Percentiles rank a stretch among this genome's conserved stretches.
Conservation (phyloP, 371 early-diverging fungal species). For the Spraguea lophii region DNA sequence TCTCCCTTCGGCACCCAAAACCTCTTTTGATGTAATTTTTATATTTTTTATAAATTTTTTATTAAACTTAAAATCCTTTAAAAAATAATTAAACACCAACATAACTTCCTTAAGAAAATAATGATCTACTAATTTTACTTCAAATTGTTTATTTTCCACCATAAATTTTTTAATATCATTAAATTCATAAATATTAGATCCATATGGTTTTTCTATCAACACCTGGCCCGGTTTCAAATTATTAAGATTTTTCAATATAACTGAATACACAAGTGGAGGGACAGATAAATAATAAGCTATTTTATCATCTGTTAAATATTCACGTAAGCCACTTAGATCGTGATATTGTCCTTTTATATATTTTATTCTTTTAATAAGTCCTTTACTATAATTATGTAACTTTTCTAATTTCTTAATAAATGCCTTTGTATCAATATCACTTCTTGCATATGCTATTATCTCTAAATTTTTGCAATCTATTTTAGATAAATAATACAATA, state of each 20-base stretch:
- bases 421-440: constrained; percentile 54
- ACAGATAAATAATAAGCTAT: constrained; percentile 77
- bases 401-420: constrained; percentile 56
- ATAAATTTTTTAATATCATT: constrained; percentile 34
- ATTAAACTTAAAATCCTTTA: constrained; percentile 8
- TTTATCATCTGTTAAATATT: constrained; percentile 6
- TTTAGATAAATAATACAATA: constrained; percentile 78
- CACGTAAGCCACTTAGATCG: constrained; percentile 47
- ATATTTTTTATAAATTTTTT: constrained; percentile 56
- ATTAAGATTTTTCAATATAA: constrained; percentile 56
- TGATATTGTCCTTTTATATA: constrained; percentile 77
- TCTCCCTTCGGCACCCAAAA: constrained; percentile 83
- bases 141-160: not conserved
- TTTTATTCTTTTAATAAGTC: constrained; percentile 55
- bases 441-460: constrained; percentile 83
- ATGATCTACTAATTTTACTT: constrained; percentile 42
- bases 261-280: constrained; percentile 75
- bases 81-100: not conserved
- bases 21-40: constrained; percentile 92
- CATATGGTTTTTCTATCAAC: constrained; percentile 96
- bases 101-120: constrained; percentile 44
- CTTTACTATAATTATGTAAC: constrained; percentile 48
- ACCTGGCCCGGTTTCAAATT: constrained; percentile 52
- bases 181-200: constrained; percentile 63
- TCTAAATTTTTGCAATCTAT: constrained; percentile 51